phyloP scores from a whole-genome alignment of 805 yeast species.

The Yamadazyma philogaea region DNA sequence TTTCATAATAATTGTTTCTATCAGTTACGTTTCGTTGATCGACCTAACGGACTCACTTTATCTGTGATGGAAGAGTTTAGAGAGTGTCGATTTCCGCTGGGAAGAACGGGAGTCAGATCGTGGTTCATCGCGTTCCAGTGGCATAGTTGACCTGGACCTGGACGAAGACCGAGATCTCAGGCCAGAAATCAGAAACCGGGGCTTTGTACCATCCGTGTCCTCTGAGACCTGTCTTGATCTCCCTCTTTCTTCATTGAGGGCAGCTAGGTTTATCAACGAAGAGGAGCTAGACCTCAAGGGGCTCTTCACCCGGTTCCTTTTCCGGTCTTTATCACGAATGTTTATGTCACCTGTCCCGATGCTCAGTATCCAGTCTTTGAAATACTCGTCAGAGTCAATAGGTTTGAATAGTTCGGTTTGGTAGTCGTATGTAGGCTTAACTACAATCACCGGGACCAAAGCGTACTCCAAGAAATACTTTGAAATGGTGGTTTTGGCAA shows the following conservation, averaged over 20 bases:
- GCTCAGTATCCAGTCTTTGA: constrained; percentile 31
- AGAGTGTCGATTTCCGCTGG: constrained; percentile 9
- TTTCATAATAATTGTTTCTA: no score
- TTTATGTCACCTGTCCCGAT: constrained; percentile 22
- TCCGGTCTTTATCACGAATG: constrained; percentile 17
- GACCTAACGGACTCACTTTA: neutral
- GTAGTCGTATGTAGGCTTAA: constrained; percentile 37
- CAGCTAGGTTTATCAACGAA: constrained; percentile 1
- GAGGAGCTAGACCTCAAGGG: constrained; percentile 9
- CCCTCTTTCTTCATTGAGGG: constrained; percentile 12
- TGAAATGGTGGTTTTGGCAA: constrained; percentile 34
- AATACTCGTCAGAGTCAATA: constrained; percentile 33
- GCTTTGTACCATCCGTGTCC: neutral
- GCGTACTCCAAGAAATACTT: constrained; percentile 43
- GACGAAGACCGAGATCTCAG: constrained; percentile 21
- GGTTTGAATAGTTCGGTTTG: constrained; percentile 29
- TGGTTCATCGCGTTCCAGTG: constrained; percentile 12
- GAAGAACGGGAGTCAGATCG: constrained; percentile 10
- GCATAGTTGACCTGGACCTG: constrained; percentile 17
- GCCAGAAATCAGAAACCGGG: constrained; percentile 8
- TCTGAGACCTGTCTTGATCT: constrained; percentile 8
- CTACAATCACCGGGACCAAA: constrained; percentile 43
- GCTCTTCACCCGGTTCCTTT: constrained; percentile 12
- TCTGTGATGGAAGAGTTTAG: constrained; percentile 16
- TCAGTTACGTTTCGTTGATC: neutral